A percentile compares a stretch with the other conserved stretches of the same genome.
These are phyloP conservation scores for Claviceps sp. DNA, from an alignment of 2,329 filamentous ascomycete genomes.

Conservation along the genomic window DNA sequence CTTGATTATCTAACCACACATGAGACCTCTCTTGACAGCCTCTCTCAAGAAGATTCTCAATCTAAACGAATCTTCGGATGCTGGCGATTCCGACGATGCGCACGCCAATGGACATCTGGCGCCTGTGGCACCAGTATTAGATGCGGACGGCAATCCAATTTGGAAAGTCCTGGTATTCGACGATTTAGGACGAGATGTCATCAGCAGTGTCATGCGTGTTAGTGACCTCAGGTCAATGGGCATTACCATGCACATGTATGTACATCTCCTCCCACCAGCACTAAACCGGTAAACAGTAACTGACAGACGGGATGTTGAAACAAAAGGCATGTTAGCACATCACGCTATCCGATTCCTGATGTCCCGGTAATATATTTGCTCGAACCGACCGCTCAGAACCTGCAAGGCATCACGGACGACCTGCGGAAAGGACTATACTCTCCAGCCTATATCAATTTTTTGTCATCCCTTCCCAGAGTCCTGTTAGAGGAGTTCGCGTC, in stretches of 20 bases:
- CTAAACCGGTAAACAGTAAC: not conserved
- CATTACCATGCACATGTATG: conserved; percentile 89
- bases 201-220: conserved; percentile 88
- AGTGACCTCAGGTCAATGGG: conserved; percentile 87
- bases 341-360: conserved; percentile 83
- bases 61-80: conserved; percentile 61
- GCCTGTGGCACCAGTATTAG: conserved; percentile 66
- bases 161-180: conserved; percentile 98
- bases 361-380: conserved; percentile 95
- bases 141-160: conserved; percentile 79
- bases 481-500: conserved; percentile 90
- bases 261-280: conserved; percentile 5
- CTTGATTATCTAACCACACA: conserved; percentile 1
- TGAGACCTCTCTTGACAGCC: conserved; percentile 33
- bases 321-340: conserved; percentile 61
- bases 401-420: conserved; percentile 72
- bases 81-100: conserved; percentile 48
- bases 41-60: conserved; percentile 94
- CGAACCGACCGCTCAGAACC: conserved; percentile 71
- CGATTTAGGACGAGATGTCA: conserved; percentile 79
- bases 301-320: not conserved
- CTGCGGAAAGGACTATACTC: conserved; percentile 80
- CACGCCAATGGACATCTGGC: conserved; percentile 51
- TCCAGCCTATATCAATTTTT: conserved; percentile 92
- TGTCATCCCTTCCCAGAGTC: conserved; percentile 81